Conservation (phyloP, 129 eudicot species). For the Tagetes erecta region DNA sequence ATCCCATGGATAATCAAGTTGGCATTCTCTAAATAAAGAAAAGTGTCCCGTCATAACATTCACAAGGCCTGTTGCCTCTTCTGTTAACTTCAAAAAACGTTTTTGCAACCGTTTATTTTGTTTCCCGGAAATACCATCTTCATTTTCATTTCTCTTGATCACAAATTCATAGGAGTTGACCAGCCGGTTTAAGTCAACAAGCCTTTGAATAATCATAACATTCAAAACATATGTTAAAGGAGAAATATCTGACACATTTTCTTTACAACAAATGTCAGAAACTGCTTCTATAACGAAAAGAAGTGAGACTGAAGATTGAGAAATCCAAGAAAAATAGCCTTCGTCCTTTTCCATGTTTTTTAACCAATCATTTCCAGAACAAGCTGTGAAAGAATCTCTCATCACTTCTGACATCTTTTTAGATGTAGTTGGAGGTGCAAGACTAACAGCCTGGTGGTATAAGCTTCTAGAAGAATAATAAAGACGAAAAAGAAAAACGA, state of each 20-base stretch:
- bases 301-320: constrained; percentile 65
- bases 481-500: constrained; percentile 67
- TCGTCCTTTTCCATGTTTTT: constrained; percentile 47
- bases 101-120: constrained; percentile 43
- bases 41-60: constrained; percentile 47
- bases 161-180: constrained; percentile 55
- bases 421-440: constrained; percentile 69
- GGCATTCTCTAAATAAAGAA: constrained; percentile 36
- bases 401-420: constrained; percentile 58
- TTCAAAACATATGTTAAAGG: constrained; percentile 59
- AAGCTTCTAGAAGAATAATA: constrained; percentile 70
- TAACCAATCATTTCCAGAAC: constrained; percentile 68
- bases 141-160: constrained; percentile 42
- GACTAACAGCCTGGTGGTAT: constrained; percentile 61
- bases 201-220: constrained; percentile 75
- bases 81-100: constrained; percentile 38
- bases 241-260: constrained; percentile 37
- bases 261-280: constrained; percentile 42
- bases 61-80: constrained; percentile 70
- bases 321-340: constrained; percentile 79
- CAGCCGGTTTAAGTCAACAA: constrained; percentile 70
- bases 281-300: constrained; percentile 41
- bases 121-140: constrained; percentile 24
- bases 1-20: constrained; percentile 39
- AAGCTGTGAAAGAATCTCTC: constrained; percentile 54